phyloP scores from a whole-genome alignment of 495 filamentous ascomycete genomes.

The Cercophora samala region DNA sequence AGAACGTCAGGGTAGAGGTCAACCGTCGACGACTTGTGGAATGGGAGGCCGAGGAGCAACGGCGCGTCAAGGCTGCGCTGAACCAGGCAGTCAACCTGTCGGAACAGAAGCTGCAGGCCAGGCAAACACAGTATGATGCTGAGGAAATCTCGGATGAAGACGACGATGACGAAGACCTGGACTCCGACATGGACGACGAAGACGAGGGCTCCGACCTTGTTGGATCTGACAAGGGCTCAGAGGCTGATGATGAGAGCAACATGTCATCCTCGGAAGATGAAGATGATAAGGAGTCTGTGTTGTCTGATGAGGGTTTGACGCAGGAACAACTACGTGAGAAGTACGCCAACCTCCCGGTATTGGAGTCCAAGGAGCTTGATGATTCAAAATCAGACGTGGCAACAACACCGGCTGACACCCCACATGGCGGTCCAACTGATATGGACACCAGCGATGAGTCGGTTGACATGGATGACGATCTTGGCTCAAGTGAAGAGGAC shows the following conservation, averaged over 20 bases:
- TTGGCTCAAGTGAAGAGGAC: slow-evolving; percentile 64
- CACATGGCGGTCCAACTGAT: slow-evolving; percentile 24
- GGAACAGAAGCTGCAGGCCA: slow-evolving; percentile 54
- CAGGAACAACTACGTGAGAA: slow-evolving; percentile 75
- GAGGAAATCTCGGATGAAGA: slow-evolving; percentile 57
- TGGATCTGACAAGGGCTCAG: slow-evolving; percentile 19
- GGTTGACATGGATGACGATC: slow-evolving; percentile 84
- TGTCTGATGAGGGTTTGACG: slow-evolving; percentile 68
- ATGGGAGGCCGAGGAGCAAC: slow-evolving; percentile 85
- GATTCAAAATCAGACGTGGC: slow-evolving; percentile 18
- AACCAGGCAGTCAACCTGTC: slow-evolving; percentile 78
- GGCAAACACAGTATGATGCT: slow-evolving; percentile 42
- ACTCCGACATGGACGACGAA: slow-evolving; percentile 43
- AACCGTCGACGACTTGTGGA: slow-evolving; percentile 66
- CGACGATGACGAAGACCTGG: slow-evolving; percentile 52
- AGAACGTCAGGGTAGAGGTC: slow-evolving; percentile 71
- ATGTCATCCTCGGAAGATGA: slow-evolving; percentile 66
- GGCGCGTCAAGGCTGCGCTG: slow-evolving; percentile 72
- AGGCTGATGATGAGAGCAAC: slow-evolving; percentile 59
- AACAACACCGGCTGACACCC: slow-evolving; percentile 26
- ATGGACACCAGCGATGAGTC: slow-evolving; percentile 72
- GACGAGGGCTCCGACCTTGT: slow-evolving; percentile 15
- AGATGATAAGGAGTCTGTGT: slow-evolving; percentile 57
- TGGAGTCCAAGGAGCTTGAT: slow-evolving; percentile 24
- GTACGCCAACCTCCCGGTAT: slow-evolving; percentile 64